Conservation (phyloP, 352 stramenopile species). For the Phytopythium montanum region DNA sequence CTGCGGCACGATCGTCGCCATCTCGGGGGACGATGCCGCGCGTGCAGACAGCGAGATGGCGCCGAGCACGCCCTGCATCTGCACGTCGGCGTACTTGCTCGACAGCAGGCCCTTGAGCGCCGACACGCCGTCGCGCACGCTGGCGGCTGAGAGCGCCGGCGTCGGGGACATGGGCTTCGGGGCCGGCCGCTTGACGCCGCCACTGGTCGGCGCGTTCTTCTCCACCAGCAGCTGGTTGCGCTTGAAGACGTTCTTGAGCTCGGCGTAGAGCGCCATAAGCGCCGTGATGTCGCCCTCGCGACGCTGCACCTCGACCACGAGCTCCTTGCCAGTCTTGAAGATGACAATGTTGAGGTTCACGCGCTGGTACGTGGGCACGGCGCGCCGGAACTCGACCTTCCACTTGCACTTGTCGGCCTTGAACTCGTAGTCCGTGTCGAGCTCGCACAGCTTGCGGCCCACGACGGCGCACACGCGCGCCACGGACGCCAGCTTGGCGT, state of each 20-base stretch:
- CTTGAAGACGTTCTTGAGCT: slow-evolving; percentile 77
- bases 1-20: slow-evolving; percentile 65
- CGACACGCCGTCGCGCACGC: slow-evolving; percentile 50
- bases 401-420: slow-evolving; percentile 87
- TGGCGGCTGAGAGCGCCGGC: slow-evolving; percentile 32
- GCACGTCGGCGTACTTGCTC: slow-evolving; percentile 72
- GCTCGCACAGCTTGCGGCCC: slow-evolving; percentile 76
- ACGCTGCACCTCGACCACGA: slow-evolving; percentile 71
- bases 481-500: slow-evolving; percentile 76
- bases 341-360: slow-evolving; percentile 78
- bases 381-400: slow-evolving; percentile 78
- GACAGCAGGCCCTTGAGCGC: slow-evolving; percentile 67
- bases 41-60: slow-evolving; percentile 73
- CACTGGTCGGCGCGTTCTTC: slow-evolving; percentile 28
- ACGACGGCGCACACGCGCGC: slow-evolving; percentile 73
- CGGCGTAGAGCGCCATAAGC: slow-evolving; percentile 74
- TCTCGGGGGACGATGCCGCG: slow-evolving; percentile 50
- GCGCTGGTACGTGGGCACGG: slow-evolving; percentile 36
- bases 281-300: slow-evolving; percentile 78
- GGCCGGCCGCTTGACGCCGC: slow-evolving; percentile 63
- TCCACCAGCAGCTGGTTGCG: slow-evolving; percentile 66
- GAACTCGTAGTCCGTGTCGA: slow-evolving; percentile 85
- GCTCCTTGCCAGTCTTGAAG: slow-evolving; percentile 73
- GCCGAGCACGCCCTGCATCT: slow-evolving; percentile 80
- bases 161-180: slow-evolving; percentile 48